Conservation (phyloP, 192 early-diverging fungal species). For the Dissophora globulifera region DNA sequence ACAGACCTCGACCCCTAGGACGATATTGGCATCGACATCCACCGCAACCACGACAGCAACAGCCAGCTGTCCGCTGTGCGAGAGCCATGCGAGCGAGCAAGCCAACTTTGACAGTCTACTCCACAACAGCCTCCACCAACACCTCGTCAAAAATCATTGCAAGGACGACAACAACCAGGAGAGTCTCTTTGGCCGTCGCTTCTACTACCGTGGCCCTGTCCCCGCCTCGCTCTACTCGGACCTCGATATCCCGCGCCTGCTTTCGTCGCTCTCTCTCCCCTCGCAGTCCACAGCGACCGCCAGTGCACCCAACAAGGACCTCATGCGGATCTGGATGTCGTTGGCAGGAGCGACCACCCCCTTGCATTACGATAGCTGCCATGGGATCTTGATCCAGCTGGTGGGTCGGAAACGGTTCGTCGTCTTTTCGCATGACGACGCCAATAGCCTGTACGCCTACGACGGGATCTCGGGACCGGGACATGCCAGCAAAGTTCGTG, state of each 20-base stretch:
- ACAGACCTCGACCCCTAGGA: too few relatives aligned
- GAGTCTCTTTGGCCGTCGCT: too few relatives aligned
- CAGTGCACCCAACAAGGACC: constrained; percentile 32
- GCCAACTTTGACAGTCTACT: background rate
- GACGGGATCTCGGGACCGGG: constrained; percentile 58
- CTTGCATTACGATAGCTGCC: constrained; percentile 64
- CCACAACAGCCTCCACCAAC: background rate
- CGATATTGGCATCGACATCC: too few relatives aligned
- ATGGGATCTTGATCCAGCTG: constrained; percentile 61
- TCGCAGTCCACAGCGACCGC: constrained; percentile 6
- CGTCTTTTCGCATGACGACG: constrained; percentile 58
- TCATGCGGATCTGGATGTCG: constrained; percentile 59
- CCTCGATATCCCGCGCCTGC: constrained; percentile 27
- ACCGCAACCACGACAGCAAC: background rate
- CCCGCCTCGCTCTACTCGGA: constrained; percentile 22
- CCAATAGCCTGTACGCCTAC: constrained; percentile 51
- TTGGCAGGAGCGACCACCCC: constrained; percentile 59
- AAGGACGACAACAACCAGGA: background rate
- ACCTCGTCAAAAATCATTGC: background rate
- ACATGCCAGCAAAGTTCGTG: constrained; percentile 58
- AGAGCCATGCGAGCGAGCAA: background rate
- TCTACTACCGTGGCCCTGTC: constrained; percentile 51
- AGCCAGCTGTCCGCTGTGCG: constrained; percentile 11
- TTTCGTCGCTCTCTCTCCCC: constrained; percentile 23
- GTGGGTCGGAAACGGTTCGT: constrained; percentile 60